phyloP scores from a whole-genome alignment of 352 stramenopile species.

The Vaucheria bursata region DNA sequence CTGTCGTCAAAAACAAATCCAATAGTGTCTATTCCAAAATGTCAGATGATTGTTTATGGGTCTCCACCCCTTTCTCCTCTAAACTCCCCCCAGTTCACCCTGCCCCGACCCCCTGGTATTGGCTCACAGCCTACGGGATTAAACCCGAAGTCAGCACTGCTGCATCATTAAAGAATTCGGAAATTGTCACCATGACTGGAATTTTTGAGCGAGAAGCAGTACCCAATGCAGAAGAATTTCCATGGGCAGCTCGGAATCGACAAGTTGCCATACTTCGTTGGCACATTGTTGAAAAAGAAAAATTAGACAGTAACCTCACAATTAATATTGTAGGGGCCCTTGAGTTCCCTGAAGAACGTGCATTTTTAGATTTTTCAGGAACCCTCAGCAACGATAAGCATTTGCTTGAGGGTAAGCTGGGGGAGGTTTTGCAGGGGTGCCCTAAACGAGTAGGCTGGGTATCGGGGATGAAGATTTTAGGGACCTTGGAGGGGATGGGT shows the following conservation, averaged over 20 bases:
- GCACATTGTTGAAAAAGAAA: conserved; percentile 1
- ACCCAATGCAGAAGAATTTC: background rate
- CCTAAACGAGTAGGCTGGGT: conserved; percentile 36
- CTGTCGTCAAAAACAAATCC: conserved; percentile 23
- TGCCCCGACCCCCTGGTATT: background rate
- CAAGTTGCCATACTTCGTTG: background rate
- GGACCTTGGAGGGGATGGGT: conserved; percentile 25
- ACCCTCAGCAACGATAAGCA: too few relatives aligned
- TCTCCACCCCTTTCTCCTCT: too few relatives aligned
- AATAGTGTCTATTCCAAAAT: conserved; percentile 20
- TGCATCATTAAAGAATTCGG: background rate
- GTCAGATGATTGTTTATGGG: background rate
- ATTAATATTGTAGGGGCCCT: too few relatives aligned
- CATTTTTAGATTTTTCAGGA: conserved; percentile 19
- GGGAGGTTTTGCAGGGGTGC: conserved; percentile 16
- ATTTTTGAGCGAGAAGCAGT: background rate
- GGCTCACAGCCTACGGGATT: background rate
- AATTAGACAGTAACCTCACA: too few relatives aligned
- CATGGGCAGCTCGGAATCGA: background rate
- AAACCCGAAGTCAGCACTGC: background rate
- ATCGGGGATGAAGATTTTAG: conserved; percentile 4
- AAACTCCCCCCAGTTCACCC: background rate
- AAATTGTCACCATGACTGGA: background rate
- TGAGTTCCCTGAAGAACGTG: conserved; percentile 36
- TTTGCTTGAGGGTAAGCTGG: conserved; percentile 14